These are phyloP conservation scores for Aspergillus nomiae DNA, from an alignment of 2,329 filamentous ascomycete species.

Conservation along the genomic window DNA sequence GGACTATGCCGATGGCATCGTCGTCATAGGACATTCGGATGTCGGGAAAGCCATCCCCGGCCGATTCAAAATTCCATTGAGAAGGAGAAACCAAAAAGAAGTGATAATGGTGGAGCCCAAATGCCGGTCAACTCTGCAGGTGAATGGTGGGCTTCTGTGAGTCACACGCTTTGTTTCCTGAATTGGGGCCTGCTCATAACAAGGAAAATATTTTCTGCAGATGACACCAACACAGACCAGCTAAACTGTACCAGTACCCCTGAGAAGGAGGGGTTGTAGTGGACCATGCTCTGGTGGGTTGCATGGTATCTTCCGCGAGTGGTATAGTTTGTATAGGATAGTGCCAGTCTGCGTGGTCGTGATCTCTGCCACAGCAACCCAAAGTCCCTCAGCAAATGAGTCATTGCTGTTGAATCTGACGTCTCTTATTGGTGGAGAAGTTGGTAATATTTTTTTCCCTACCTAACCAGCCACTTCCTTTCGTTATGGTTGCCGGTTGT, in stretches of 20 bases:
- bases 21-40: neutral
- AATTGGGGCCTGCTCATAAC: neutral
- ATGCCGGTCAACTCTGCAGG: neutral
- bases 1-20: neutral
- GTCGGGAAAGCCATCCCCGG: neutral
- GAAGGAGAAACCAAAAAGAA: neutral
- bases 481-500: neutral
- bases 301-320: neutral
- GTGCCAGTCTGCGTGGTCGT: neutral
- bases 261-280: neutral
- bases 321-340: neutral
- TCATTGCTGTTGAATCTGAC: neutral
- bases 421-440: neutral
- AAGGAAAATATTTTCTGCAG: neutral
- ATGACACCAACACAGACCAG: neutral
- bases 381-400: neutral
- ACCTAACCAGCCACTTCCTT: neutral
- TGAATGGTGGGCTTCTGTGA: neutral
- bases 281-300: neutral
- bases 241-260: neutral
- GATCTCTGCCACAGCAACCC: neutral
- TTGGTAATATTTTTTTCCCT: neutral
- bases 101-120: neutral
- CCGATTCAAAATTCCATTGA: neutral
- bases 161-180: conserved; percentile 1